phyloP scores from a whole-genome alignment of 176 grass and related monocot genomes.

The Phragmites australis region DNA sequence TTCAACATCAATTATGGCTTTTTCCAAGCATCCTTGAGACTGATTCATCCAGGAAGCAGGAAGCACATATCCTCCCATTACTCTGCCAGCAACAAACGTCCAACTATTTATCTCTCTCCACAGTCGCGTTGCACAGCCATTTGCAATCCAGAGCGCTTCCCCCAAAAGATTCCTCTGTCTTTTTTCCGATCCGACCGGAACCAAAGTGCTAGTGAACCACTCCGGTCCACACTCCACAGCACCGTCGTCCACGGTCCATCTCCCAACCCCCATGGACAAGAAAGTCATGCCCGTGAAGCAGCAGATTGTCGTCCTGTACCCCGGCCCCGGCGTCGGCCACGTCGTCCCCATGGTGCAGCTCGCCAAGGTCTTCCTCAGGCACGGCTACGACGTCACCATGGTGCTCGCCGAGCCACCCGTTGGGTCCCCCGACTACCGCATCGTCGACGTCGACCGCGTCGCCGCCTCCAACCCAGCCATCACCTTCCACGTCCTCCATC shows the following conservation, averaged over 20 bases:
- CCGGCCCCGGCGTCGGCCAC: constrained; percentile 36
- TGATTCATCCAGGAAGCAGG: too few relatives aligned
- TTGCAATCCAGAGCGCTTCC: background rate
- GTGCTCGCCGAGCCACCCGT: background rate
- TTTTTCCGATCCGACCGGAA: background rate
- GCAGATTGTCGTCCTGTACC: constrained; percentile 33
- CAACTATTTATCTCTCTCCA: too few relatives aligned
- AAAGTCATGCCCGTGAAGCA: background rate
- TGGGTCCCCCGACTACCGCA: background rate
- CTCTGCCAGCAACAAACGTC: too few relatives aligned
- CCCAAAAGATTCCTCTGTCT: background rate
- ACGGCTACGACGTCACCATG: constrained; percentile 41
- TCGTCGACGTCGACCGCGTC: constrained; percentile 10
- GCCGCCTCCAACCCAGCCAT: constrained; percentile 18
- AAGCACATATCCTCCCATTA: too few relatives aligned
- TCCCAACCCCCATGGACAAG: background rate
- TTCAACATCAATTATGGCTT: too few relatives aligned
- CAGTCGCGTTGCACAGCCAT: background rate
- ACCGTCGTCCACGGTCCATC: background rate
- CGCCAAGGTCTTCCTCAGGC: constrained; percentile 25
- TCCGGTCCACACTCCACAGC: background rate
- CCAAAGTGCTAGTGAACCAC: background rate
- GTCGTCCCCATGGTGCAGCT: constrained; percentile 38
- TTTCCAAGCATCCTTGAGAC: too few relatives aligned
- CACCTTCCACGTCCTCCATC: constrained; percentile 41